phyloP scores from a whole-genome alignment of 352 stramenopile genomes.

The Elongisporangium undulatum region DNA sequence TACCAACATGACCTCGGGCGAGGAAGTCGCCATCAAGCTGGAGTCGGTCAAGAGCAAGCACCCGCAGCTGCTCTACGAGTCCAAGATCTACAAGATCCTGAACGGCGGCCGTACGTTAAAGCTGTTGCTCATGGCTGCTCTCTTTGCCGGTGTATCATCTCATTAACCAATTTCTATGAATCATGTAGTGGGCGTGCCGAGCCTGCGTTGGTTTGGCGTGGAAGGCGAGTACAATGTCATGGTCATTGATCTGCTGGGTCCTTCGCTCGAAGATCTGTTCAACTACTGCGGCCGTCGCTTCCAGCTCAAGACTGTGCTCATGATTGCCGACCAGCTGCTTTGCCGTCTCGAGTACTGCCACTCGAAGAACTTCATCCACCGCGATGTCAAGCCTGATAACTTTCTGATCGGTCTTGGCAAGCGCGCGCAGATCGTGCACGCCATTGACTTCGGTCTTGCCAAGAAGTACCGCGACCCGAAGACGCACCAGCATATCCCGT shows the following conservation, averaged over 20 bases:
- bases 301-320: slow-evolving; percentile 95
- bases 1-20: slow-evolving; percentile 99
- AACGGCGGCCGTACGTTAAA: slow-evolving; percentile 96
- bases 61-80: slow-evolving; percentile 99
- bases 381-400: slow-evolving; percentile 90
- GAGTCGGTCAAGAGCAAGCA: slow-evolving; percentile 97
- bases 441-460: slow-evolving; percentile 89
- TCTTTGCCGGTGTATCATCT: slow-evolving; percentile 1
- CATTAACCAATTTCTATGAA: slow-evolving; percentile 4
- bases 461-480: slow-evolving; percentile 90
- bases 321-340: slow-evolving; percentile 89
- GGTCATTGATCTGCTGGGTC: slow-evolving; percentile 99
- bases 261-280: slow-evolving; percentile 89
- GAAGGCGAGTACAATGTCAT: slow-evolving; percentile 99
- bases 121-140: background rate
- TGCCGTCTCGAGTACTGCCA: slow-evolving; percentile 86
- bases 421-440: slow-evolving; percentile 78
- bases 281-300: slow-evolving; percentile 88
- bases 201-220: slow-evolving; percentile 98
- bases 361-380: slow-evolving; percentile 89
- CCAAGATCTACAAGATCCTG: slow-evolving; percentile 99
- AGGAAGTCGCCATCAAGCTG: slow-evolving; percentile 99
- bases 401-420: slow-evolving; percentile 88
- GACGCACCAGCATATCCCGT: slow-evolving; percentile 89
- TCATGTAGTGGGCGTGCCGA: slow-evolving; percentile 94